Conservation (phyloP, 106 monocot genomes). For the Acorus gramineus region DNA sequence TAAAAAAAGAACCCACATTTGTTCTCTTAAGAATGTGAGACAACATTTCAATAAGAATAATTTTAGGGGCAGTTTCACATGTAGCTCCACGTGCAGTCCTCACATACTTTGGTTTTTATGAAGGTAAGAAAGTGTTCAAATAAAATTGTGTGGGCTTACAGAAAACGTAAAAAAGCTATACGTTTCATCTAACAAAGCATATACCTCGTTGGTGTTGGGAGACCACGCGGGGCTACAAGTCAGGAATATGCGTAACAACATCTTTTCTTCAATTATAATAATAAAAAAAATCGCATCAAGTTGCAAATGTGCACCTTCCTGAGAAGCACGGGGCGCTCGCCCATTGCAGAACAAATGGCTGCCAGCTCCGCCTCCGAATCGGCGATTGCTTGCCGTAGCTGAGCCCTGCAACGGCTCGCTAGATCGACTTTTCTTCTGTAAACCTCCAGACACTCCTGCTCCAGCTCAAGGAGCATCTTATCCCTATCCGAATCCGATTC, state of each 20-base stretch:
- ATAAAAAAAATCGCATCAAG: too few species aligned
- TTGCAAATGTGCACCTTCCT: constrained; percentile 29
- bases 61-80: constrained; percentile 1
- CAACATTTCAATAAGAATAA: background rate
- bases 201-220: too few species aligned
- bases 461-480: constrained; percentile 52
- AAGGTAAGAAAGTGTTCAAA: too few species aligned
- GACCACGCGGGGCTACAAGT: too few species aligned
- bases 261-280: too few species aligned
- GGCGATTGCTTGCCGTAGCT: constrained; percentile 55
- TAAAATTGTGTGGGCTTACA: too few species aligned
- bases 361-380: constrained; percentile 69
- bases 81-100: too few species aligned
- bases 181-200: too few species aligned
- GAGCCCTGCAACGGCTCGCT: constrained; percentile 47
- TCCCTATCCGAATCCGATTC: constrained; percentile 57
- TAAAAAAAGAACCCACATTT: background rate
- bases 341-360: constrained; percentile 55
- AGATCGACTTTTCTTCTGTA: constrained; percentile 63
- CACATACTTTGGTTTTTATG: too few species aligned
- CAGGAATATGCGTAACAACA: too few species aligned
- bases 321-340: constrained; percentile 50
- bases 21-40: background rate
- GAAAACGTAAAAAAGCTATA: too few species aligned
- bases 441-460: constrained; percentile 71